Evolutionary conservation across 139 green algal genomes (phyloP), one percentile per base, ranked within the genome.

Genomic region (Helicosporidium sp.): DNA sequence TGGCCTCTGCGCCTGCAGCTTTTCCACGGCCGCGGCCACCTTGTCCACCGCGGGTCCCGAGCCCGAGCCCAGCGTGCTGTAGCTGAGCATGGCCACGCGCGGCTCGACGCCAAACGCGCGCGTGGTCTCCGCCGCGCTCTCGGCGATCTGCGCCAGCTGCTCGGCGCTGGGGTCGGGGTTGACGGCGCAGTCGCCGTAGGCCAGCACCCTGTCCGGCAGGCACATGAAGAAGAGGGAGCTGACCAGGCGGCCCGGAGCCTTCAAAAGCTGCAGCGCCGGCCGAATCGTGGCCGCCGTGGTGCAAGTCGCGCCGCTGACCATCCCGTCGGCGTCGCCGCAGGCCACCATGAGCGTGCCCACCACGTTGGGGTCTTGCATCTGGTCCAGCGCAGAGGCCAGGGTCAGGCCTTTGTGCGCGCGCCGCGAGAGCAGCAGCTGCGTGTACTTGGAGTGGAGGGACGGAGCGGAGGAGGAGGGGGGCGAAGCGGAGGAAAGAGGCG

Each of bases 161-260:
- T 68, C 60, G 10, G 64, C 43, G 28, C 28, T 77, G 17, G 83
- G 83, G 34, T 77, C 62, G n/a, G 80, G 70, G 49, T 88, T 91
- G 18, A 93, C 81, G 1, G 83, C 83, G 52, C 83, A 93, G 68
- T 93, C 82, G 13, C 76, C 82, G 46, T 88, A 93, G 49, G 89
- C 77, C 43, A 90, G 61, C 51, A 92, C 80, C 59, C 64, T 69
- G 61, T 94, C 78, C 8, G 80, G 83, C 25, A 93, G 64, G 54
- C 80, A 83, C 82, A 93, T 93, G 74, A 93, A 89, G 69, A 93
- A 93, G 5, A 91, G 50, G 28, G 63, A 81, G 10, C 75, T 90
- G 17, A 93, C 70, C 36, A 86, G 66, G 6, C 47, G 36, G 24
- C 57, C 50, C 12, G 60, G 51, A 16, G 46, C 58, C 48, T 69